Conservation (phyloP, 2,329 filamentous ascomycete species). For the Ceratocystis smalleyi region DNA sequence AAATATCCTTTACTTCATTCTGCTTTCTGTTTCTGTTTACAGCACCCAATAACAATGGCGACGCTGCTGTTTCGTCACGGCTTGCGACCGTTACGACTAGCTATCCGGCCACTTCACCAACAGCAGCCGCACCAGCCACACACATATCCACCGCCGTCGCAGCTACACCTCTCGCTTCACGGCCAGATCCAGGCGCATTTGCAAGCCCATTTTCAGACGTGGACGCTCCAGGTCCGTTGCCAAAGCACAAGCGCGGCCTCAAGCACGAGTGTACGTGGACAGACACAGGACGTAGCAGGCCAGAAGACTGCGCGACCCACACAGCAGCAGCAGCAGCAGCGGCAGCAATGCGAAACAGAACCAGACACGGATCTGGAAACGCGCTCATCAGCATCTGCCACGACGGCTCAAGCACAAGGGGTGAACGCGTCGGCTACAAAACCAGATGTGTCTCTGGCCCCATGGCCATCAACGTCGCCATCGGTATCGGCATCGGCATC, state of each 20-base stretch:
- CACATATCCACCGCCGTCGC: neutral
- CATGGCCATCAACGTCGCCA: neutral
- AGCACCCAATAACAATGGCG: neutral
- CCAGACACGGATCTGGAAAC: neutral
- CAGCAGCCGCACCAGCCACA: slow-evolving; percentile 3
- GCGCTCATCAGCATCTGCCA: too few species aligned
- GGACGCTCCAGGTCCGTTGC: neutral
- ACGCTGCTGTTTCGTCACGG: slow-evolving; percentile 4
- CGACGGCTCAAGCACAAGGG: neutral
- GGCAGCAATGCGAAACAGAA: neutral
- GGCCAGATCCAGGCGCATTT: neutral
- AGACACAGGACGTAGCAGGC: neutral
- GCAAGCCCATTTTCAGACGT: neutral
- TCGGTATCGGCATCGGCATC: neutral
- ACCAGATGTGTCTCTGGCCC: neutral
- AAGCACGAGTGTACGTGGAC: neutral
- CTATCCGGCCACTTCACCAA: neutral
- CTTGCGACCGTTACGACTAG: neutral
- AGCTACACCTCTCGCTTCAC: neutral
- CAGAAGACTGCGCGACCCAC: neutral
- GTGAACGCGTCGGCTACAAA: neutral
- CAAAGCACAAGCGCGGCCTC: neutral
- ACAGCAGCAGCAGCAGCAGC: neutral
- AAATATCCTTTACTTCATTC: neutral
- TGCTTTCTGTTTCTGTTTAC: neutral